phyloP scores from a whole-genome alignment of 1,284 basidiomycete genomes.

The Phenoliferia sp. region DNA sequence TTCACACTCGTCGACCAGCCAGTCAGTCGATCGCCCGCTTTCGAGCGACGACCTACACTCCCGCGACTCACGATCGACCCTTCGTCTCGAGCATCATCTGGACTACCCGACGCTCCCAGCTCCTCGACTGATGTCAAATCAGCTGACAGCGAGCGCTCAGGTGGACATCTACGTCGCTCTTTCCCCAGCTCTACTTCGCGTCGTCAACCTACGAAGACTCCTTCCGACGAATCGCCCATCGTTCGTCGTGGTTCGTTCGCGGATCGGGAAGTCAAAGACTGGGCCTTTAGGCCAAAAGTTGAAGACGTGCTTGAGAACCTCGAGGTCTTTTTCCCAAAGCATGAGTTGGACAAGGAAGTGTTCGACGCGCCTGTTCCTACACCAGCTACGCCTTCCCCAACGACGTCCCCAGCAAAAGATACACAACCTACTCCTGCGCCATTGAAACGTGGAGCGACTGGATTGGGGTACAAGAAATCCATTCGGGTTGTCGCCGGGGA shows the following conservation, averaged over 20 bases:
- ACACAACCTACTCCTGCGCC: background rate
- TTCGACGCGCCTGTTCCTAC: constrained; percentile 67
- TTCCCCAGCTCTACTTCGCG: background rate
- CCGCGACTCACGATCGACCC: background rate
- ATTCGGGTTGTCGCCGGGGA: constrained; percentile 84
- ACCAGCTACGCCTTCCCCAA: constrained; percentile 55
- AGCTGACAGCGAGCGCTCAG: background rate
- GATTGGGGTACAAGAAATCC: constrained; percentile 66
- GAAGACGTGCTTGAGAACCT: constrained; percentile 92
- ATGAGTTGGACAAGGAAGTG: constrained; percentile 93
- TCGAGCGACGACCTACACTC: constrained; percentile 3
- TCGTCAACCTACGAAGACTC: background rate
- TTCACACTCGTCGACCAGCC: constrained; percentile 1
- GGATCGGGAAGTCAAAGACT: constrained; percentile 33
- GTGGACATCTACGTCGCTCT: background rate
- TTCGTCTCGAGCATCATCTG: background rate
- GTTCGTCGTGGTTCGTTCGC: constrained; percentile 24
- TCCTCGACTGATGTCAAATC: background rate
- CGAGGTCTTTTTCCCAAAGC: constrained; percentile 91
- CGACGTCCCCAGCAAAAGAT: constrained; percentile 29
- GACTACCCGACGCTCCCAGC: background rate
- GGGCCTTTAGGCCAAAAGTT: constrained; percentile 73
- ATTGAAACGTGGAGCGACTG: constrained; percentile 34
- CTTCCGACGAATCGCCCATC: background rate
- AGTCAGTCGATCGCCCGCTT: constrained; percentile 7